phyloP scores from a whole-genome alignment of 768 basidiomycete species.

The Scleroderma bovista region DNA sequence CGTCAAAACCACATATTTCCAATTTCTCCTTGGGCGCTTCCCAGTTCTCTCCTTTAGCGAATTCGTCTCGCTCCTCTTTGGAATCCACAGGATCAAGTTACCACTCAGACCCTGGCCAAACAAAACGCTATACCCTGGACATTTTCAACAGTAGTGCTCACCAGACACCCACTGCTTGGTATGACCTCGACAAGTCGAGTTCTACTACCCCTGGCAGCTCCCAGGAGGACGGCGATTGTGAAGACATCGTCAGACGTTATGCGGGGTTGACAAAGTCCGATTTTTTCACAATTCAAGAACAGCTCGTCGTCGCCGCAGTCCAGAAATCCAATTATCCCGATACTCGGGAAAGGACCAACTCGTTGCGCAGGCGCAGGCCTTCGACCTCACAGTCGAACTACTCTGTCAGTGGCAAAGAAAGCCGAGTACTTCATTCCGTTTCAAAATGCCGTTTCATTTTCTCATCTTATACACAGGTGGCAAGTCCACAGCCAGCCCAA shows the following conservation, averaged over 20 bases:
- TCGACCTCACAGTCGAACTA: constrained; percentile 83
- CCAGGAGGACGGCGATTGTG: constrained; percentile 52
- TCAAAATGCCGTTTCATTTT: background rate
- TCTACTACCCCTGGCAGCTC: constrained; percentile 46
- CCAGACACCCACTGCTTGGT: constrained; percentile 52
- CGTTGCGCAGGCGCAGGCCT: constrained; percentile 69
- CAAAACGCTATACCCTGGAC: constrained; percentile 46
- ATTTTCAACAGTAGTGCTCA: constrained; percentile 49
- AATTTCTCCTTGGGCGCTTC: constrained; percentile 48
- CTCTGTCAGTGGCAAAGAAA: constrained; percentile 48
- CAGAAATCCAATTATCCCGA: constrained; percentile 54
- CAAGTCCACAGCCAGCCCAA: constrained; percentile 46
- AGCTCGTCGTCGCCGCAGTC: constrained; percentile 58
- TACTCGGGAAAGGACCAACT: constrained; percentile 56
- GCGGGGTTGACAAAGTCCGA: constrained; percentile 68
- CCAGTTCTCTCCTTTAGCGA: constrained; percentile 62
- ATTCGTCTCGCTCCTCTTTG: constrained; percentile 74
- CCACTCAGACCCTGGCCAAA: constrained; percentile 67
- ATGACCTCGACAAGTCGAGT: constrained; percentile 53
- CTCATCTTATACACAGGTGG: constrained; percentile 37
- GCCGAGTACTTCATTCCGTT: constrained; percentile 25
- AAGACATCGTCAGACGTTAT: constrained; percentile 59
- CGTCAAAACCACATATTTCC: constrained; percentile 51
- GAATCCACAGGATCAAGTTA: constrained; percentile 82
- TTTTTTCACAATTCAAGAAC: constrained; percentile 69